Evolutionary conservation across 2,329 filamentous ascomycete genomes (phyloP), one percentile per base, ranked within the genome.

Genomic region (Sclerotinia borealis): DNA sequence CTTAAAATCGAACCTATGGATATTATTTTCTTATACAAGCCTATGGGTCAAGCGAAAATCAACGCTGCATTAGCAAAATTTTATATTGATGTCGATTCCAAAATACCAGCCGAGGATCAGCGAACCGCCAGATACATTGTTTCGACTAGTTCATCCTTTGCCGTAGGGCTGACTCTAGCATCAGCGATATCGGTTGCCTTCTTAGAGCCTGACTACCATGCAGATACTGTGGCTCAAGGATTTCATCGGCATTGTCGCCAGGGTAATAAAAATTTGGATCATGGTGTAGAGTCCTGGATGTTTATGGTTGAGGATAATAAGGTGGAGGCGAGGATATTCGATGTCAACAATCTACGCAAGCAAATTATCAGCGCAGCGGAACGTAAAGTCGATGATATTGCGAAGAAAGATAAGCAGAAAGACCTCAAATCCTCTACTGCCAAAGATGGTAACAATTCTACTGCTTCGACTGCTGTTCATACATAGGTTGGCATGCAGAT

Each of bases 81-180:
- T 59, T 27, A 59, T 59, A 7, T 45, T 22, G 7, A 59, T 48
- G 25, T 59, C 27, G 55, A 59, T 27, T 3, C 1, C 25, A 59
- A 59, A 17, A n/a, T 29, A 43, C 37, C 37, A 29, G n/a, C 54
- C 27, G 11, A 59, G 22, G 29, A 29, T 25, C 39, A 47, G 39
- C 15, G 13, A 41, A 59, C 55, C 37, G 41, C 55, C 9, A 45
- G 55, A 47, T 59, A 47, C 17, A 45, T 59, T 47, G 25, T 59
- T 47, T 9, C 55, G 7, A 59, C 55, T 31, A 59, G 55, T 36
- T 59, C 41, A 31, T 47, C 55, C 27, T 47, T 59, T 34, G 37
- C 55, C 7, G 55, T 59, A 48, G 41, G 41, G 17, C 17, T 59
- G 29, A 59, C 55, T 34, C 41, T 59, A 36, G 39, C 41, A 29